Evolutionary conservation across 2,329 filamentous ascomycete species (phyloP).

Genomic region (Trichoderma sp.): DNA sequence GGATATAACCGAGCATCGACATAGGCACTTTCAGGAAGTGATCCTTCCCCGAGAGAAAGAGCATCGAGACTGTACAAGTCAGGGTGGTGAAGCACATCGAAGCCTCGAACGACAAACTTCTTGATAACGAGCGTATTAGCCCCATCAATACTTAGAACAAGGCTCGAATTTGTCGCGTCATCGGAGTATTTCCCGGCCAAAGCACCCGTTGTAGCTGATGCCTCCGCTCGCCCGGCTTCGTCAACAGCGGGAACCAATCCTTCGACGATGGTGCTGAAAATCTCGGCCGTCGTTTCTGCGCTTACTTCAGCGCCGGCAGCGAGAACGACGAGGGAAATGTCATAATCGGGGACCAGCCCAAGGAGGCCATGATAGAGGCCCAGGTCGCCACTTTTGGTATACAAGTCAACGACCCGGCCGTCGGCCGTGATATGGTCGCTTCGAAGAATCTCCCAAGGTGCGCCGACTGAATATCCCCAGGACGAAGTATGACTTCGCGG

Average conservation of each 20-base stretch:
- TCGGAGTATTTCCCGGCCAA: constrained; percentile 2
- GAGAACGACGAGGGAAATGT: constrained; percentile 33
- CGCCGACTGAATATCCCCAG: constrained; percentile 43
- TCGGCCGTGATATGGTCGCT: constrained; percentile 39
- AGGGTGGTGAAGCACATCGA: constrained; percentile 7
- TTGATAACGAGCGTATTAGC: neutral
- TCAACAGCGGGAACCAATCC: neutral
- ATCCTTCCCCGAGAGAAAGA: neutral
- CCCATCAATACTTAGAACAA: neutral
- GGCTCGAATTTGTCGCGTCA: constrained; percentile 2
- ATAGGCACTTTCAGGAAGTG: neutral
- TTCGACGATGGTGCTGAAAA: constrained; percentile 34
- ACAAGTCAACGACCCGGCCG: constrained; percentile 46
- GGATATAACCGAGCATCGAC: constrained; percentile 2
- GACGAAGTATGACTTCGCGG: constrained; percentile 43
- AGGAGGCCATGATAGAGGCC: constrained; percentile 44
- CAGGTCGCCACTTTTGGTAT: constrained; percentile 48
- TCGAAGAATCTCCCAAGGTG: constrained; percentile 51
- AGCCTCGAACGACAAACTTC: neutral
- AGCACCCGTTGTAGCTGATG: neutral
- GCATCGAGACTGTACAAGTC: constrained; percentile 7
- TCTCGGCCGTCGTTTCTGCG: constrained; percentile 28
- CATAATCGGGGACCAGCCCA: constrained; percentile 49
- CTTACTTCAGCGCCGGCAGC: constrained; percentile 36
- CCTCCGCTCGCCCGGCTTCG: neutral